Evolutionary conservation across 371 early-diverging fungal genomes (phyloP).

Genomic region (Syncephalis fuscata): DNA sequence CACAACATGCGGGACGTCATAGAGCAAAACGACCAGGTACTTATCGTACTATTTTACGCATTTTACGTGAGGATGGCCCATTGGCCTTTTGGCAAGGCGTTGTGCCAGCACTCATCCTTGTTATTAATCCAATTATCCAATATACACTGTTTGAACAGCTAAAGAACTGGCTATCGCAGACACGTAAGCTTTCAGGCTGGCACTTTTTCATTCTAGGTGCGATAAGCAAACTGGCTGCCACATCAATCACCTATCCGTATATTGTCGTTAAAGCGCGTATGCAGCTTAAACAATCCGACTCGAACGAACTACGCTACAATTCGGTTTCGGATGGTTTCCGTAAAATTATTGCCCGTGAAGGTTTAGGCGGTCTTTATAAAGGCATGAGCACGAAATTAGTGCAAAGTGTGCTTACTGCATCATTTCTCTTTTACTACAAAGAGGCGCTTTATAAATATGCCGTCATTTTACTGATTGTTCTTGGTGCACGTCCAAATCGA

Average conservation of each 20-base stretch:
- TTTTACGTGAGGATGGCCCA: slow-evolving; percentile 75
- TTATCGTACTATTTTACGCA: slow-evolving; percentile 32
- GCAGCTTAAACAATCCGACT: slow-evolving; percentile 70
- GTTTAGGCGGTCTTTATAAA: slow-evolving; percentile 55
- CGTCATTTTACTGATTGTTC: slow-evolving; percentile 28
- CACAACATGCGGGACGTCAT: slow-evolving; percentile 6
- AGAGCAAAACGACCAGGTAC: slow-evolving; percentile 18
- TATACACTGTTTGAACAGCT: slow-evolving; percentile 92
- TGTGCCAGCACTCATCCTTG: slow-evolving; percentile 84
- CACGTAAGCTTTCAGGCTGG: slow-evolving; percentile 40
- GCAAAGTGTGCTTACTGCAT: slow-evolving; percentile 72
- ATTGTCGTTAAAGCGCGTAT: slow-evolving; percentile 92
- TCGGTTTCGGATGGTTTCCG: slow-evolving; percentile 75
- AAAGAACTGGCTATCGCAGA: slow-evolving; percentile 43
- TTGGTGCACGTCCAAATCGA: too few species aligned
- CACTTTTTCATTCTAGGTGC: slow-evolving; percentile 95
- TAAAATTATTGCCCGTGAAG: slow-evolving; percentile 56
- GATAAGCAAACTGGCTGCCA: slow-evolving; percentile 83
- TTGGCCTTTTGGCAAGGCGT: slow-evolving; percentile 77
- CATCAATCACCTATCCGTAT: slow-evolving; percentile 92
- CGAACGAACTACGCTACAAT: slow-evolving; percentile 50
- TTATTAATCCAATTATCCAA: slow-evolving; percentile 96
- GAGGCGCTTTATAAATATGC: slow-evolving; percentile 65
- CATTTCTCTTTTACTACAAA: slow-evolving; percentile 85
- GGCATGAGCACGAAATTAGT: slow-evolving; percentile 70